Percentiles rank a stretch among this genome's conserved stretches.
Conservation (phyloP, 2,329 filamentous ascomycete species). For the Penicillium verrucosum region DNA sequence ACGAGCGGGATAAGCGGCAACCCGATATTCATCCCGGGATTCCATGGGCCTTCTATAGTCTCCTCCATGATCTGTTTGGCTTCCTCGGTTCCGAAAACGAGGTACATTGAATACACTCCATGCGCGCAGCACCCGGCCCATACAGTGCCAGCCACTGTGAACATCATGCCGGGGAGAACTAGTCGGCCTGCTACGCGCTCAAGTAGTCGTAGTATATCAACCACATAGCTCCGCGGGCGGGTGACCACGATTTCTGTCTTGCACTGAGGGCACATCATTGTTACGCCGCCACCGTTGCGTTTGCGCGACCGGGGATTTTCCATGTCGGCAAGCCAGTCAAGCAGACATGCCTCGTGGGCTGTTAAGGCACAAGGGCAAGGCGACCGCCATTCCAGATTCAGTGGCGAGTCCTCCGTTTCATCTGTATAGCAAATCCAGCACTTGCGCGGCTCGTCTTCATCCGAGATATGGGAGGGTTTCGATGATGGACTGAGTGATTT, state of each 20-base stretch:
- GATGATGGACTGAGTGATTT: constrained; percentile 16
- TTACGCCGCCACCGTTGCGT: constrained; percentile 51
- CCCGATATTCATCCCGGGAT: constrained; percentile 56
- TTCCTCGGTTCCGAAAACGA: constrained; percentile 64
- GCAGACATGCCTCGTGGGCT: constrained; percentile 83
- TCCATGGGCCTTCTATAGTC: constrained; percentile 37
- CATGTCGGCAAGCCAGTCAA: constrained; percentile 91
- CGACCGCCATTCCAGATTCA: constrained; percentile 70
- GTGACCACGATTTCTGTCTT: constrained; percentile 74
- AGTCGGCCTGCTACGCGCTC: constrained; percentile 57
- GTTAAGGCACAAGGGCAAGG: constrained; percentile 88
- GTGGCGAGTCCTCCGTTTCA: constrained; percentile 59
- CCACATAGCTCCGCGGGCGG: constrained; percentile 69
- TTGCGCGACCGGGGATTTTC: constrained; percentile 60
- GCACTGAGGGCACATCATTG: constrained; percentile 83
- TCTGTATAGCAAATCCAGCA: constrained; percentile 71
- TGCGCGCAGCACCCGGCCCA: constrained; percentile 55
- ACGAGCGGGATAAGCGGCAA: constrained; percentile 66
- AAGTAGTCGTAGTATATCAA: constrained; percentile 62
- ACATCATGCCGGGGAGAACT: constrained; percentile 63
- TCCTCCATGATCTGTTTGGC: constrained; percentile 53
- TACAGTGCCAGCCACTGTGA: constrained; percentile 46
- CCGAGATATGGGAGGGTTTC: constrained; percentile 13
- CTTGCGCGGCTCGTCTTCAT: constrained; percentile 45
- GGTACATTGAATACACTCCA: constrained; percentile 61